Evolutionary conservation across 371 early-diverging fungal species (phyloP).

Genomic region (Apophysomyces elegans): DNA sequence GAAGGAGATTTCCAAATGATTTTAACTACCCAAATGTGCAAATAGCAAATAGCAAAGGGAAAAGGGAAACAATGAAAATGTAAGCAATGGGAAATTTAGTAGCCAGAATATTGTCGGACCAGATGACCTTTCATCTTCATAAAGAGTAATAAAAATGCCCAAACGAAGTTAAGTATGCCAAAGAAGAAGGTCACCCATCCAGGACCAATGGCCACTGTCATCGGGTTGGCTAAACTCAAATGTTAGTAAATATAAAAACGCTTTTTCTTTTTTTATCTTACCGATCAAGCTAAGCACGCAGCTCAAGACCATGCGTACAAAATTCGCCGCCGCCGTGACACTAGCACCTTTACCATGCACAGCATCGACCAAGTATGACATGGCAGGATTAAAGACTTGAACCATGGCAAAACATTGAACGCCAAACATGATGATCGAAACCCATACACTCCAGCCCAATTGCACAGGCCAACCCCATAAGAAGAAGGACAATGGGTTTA

Average conservation of each 20-base stretch:
- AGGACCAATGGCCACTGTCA: conserved; percentile 49
- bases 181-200: conserved; percentile 42
- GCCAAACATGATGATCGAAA: conserved; percentile 59
- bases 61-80: no score
- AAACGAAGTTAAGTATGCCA: conserved; percentile 48
- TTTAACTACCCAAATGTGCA: no score
- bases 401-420: conserved; percentile 66
- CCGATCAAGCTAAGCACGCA: conserved; percentile 59
- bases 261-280: conserved; percentile 15
- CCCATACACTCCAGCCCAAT: conserved; percentile 53
- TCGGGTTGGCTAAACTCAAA: conserved; percentile 42
- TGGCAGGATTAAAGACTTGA: conserved; percentile 54
- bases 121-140: conserved; percentile 38
- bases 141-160: conserved; percentile 46
- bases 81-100: conserved; percentile 13
- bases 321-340: conserved; percentile 63
- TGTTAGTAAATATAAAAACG: background rate
- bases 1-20: no score
- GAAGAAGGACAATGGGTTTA: conserved; percentile 58
- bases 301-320: conserved; percentile 59
- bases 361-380: conserved; percentile 61
- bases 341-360: conserved; percentile 64
- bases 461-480: conserved; percentile 65
- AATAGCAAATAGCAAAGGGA: no score
- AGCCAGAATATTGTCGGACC: conserved; percentile 38